Evolutionary conservation across 345 rosid genomes (phyloP), one percentile per base, ranked within the genome.

Genomic region (Turnera subulata): DNA sequence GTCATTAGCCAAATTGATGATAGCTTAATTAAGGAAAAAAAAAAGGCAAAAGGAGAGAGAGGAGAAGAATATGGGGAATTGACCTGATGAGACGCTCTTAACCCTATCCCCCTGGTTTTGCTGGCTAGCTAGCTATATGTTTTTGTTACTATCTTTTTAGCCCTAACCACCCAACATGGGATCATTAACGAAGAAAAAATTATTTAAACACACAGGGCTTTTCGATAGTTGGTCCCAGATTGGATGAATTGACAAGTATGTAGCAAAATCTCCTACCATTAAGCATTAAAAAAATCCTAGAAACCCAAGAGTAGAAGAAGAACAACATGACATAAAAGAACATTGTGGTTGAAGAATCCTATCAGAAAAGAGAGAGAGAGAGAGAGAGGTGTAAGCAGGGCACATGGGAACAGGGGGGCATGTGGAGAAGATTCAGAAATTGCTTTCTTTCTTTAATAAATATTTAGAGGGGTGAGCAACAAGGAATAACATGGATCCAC

Each of bases 371-470:
- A 58, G 45, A 42, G 61, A 66, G 66, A 46, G 38, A 29, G 37
- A 2, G 40, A 15, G 2, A 39, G 46, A 49, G 45, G 37, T 52
- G 16, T 74, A 73, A 71, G 77, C 80, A 70, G 67, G 57, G 83
- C 95, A 84, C 88, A 86, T 86, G 95, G 88, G 81, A 82, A 61
- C 84, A 82, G 83, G 53, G 55, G 69, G 63, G 78, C 95, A 78
- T 82, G 83, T 86, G 91, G 77, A 78, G 90, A 83, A 76, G 90
- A 73, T 84, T 78, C 88, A 78, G 80, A 80, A 54, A 40, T 18
- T 57, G 71, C 75, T 60, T 66, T 54, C 45, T 53, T 69, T 42
- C 32, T 59, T 67, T 54, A 71, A 66, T 66, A 60, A 40, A 76
- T 23, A 52, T 46, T 21, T 11, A 42, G 45, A 42, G 46, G 52